Percentiles rank a stretch among this genome's conserved stretches.
Conservation (phyloP, 495 filamentous ascomycete genomes). For the Neurospora sp. region DNA sequence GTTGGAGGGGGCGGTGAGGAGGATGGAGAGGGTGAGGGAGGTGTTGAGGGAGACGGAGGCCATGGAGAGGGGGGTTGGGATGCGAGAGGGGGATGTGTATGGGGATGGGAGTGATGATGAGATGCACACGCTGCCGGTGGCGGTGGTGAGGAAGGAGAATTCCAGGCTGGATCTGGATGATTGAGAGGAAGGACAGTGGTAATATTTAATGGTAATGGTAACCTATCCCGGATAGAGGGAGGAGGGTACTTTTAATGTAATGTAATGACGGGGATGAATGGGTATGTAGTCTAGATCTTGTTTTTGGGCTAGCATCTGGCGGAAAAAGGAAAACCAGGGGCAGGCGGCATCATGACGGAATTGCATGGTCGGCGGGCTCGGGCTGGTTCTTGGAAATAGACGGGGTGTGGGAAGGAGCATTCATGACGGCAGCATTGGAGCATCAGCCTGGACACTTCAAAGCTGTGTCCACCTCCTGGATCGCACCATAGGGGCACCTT, state of each 20-base stretch:
- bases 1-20: constrained; percentile 68
- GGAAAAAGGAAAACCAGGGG: background rate
- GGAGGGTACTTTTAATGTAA: background rate
- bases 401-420: background rate
- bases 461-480: background rate
- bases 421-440: background rate
- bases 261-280: background rate
- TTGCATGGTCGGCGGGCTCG: background rate
- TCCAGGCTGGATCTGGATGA: background rate
- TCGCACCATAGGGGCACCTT: background rate
- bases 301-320: background rate
- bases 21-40: constrained; percentile 62
- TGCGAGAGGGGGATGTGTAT: background rate
- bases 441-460: background rate
- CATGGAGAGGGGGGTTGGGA: background rate
- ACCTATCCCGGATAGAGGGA: background rate
- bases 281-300: background rate
- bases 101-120: background rate
- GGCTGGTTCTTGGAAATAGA: background rate
- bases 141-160: background rate
- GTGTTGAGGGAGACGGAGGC: constrained; percentile 34
- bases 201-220: background rate
- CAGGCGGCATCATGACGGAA: background rate
- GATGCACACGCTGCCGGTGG: background rate
- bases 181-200: background rate